A percentile compares a stretch with the other conserved stretches of the same genome.
Conservation (phyloP, 352 stramenopile species). For the Thalassiosira sp. region DNA sequence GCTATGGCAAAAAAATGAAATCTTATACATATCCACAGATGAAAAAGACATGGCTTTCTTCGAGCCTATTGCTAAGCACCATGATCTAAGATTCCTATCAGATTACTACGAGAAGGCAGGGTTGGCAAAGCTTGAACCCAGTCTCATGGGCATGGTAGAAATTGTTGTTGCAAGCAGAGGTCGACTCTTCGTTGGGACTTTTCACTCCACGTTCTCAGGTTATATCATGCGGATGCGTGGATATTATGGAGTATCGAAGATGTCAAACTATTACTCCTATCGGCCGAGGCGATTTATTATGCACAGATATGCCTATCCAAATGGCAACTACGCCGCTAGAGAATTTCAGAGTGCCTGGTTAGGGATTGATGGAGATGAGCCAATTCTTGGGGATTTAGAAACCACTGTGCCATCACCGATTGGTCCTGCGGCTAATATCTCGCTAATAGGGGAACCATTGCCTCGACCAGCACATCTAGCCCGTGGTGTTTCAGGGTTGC, state of each 20-base stretch:
- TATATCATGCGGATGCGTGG: slow-evolving; percentile 85
- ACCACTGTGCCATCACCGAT: slow-evolving; percentile 39
- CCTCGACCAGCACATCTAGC: slow-evolving; percentile 45
- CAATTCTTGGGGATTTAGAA: slow-evolving; percentile 48
- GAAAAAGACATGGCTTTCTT: slow-evolving; percentile 84
- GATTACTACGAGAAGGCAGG: slow-evolving; percentile 78
- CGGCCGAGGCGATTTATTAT: slow-evolving; percentile 49
- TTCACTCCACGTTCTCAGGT: slow-evolving; percentile 84
- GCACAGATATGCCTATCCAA: slow-evolving; percentile 59
- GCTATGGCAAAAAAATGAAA: slow-evolving; percentile 62
- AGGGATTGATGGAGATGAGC: slow-evolving; percentile 72
- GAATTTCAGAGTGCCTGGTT: slow-evolving; percentile 73
- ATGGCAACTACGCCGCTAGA: slow-evolving; percentile 59
- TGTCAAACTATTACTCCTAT: slow-evolving; percentile 65
- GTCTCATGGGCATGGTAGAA: slow-evolving; percentile 81
- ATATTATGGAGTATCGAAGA: slow-evolving; percentile 73
- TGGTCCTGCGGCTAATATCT: slow-evolving; percentile 31
- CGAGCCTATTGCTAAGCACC: slow-evolving; percentile 73
- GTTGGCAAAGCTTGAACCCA: slow-evolving; percentile 66
- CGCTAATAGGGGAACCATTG: slow-evolving; percentile 23
- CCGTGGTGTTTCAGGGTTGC: slow-evolving; percentile 61
- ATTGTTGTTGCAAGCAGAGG: slow-evolving; percentile 69
- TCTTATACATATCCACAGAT: slow-evolving; percentile 86
- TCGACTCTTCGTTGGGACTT: slow-evolving; percentile 76
- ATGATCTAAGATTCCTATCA: slow-evolving; percentile 78